phyloP scores from a whole-genome alignment of 2,329 filamentous ascomycete genomes.

The Colletotrichum orbiculare region DNA sequence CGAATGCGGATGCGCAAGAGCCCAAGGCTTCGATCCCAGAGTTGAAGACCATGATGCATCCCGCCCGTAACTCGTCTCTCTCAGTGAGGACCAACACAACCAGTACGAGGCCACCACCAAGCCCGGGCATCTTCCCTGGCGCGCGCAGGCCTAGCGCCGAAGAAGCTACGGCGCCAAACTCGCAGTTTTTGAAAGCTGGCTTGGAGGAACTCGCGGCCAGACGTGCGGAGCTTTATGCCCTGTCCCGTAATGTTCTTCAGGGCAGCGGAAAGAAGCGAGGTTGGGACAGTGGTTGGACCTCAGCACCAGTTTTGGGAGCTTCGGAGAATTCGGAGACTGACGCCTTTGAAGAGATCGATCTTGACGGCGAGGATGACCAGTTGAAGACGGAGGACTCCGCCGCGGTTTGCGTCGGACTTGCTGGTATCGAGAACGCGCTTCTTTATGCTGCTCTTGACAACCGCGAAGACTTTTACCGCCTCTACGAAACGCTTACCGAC shows the following conservation, averaged over 20 bases:
- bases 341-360: conserved; percentile 68
- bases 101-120: conserved; percentile 51
- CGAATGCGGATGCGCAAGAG: conserved; percentile 61
- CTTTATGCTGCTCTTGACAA: conserved; percentile 71
- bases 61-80: conserved; percentile 72
- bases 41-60: conserved; percentile 78
- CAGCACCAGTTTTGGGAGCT: conserved; percentile 63
- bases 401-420: conserved; percentile 25
- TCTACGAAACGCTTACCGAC: conserved; percentile 84
- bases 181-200: conserved; percentile 70
- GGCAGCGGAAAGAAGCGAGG: conserved; percentile 75
- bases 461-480: conserved; percentile 71
- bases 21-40: conserved; percentile 73
- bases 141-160: conserved; percentile 51
- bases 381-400: conserved; percentile 31
- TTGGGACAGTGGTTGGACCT: conserved; percentile 83
- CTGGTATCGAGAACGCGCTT: conserved; percentile 65
- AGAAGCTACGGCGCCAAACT: conserved; percentile 48
- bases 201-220: conserved; percentile 85
- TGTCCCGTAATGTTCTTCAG: conserved; percentile 84
- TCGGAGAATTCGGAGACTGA: conserved; percentile 54
- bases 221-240: conserved; percentile 82
- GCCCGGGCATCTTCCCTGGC: conserved; percentile 65
- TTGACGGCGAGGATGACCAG: conserved; percentile 55
- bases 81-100: conserved; percentile 48